Evolutionary conservation across 371 early-diverging fungal species (phyloP).

Genomic region (Dichotomocladium elegans): DNA sequence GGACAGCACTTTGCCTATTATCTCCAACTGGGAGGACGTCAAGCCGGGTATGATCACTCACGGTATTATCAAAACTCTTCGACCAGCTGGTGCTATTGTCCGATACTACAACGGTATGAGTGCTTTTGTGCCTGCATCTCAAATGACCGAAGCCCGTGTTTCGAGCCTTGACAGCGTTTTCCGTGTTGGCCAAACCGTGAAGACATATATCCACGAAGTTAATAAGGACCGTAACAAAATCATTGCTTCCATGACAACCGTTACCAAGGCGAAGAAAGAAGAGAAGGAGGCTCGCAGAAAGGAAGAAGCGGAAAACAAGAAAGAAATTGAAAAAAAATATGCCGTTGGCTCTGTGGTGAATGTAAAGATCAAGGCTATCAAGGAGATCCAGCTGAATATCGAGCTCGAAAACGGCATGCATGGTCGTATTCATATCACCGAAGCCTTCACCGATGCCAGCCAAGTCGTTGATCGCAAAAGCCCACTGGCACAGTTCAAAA

Average conservation of each 20-base stretch:
- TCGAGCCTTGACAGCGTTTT: conserved; percentile 47
- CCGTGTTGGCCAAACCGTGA: conserved; percentile 74
- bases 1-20: conserved; percentile 61
- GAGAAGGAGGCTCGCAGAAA: conserved; percentile 30
- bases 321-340: conserved; percentile 49
- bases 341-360: conserved; percentile 51
- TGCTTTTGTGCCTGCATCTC: conserved; percentile 66
- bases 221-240: conserved; percentile 38
- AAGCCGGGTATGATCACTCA: conserved; percentile 57
- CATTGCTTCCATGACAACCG: conserved; percentile 32
- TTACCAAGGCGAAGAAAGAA: conserved; percentile 24
- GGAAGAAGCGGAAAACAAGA: conserved; percentile 18
- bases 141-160: conserved; percentile 56
- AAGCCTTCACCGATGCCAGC: conserved; percentile 47
- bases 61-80: conserved; percentile 63
- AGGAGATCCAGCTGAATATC: conserved; percentile 57
- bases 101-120: conserved; percentile 71
- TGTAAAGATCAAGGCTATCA: conserved; percentile 54
- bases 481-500: conserved; percentile 34
- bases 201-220: conserved; percentile 66
- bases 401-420: conserved; percentile 59
- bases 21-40: conserved; percentile 55
- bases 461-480: conserved; percentile 33
- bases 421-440: conserved; percentile 67
- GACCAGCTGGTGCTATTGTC: conserved; percentile 69